phyloP scores from a whole-genome alignment of 768 basidiomycete species.

The Suillus brevipes region DNA sequence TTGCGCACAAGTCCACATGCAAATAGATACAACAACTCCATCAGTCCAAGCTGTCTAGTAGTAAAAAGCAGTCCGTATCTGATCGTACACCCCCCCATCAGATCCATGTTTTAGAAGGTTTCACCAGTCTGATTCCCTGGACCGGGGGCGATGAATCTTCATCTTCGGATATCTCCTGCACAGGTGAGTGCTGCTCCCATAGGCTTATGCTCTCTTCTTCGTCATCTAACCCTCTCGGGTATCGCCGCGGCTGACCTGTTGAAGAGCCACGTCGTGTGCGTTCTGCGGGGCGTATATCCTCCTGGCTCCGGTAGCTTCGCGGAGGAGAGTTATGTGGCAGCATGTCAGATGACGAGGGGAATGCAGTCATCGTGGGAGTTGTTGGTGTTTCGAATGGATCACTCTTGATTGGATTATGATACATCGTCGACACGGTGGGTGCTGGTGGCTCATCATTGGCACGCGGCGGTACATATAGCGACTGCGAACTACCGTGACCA shows the following conservation, averaged over 20 bases:
- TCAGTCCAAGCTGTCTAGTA: background rate
- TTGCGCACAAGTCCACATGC: background rate
- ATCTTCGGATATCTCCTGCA: conserved; percentile 21
- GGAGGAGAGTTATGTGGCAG: conserved; percentile 7
- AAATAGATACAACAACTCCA: background rate
- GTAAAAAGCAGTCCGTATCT: background rate
- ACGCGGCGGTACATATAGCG: conserved; percentile 25
- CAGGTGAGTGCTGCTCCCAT: conserved; percentile 37
- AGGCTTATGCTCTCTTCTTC: conserved; percentile 61
- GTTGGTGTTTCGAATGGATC: conserved; percentile 34
- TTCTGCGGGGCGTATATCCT: conserved; percentile 19
- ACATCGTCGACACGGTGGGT: conserved; percentile 22
- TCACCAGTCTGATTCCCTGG: conserved; percentile 44
- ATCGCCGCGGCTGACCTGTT: conserved; percentile 50
- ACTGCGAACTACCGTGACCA: conserved; percentile 16
- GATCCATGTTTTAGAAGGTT: conserved; percentile 26
- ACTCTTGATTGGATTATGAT: conserved; percentile 2
- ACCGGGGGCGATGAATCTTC: conserved; percentile 8
- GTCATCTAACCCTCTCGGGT: conserved; percentile 52
- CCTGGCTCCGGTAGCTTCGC: conserved; percentile 7
- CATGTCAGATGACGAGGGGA: conserved; percentile 24
- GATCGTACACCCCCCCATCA: conserved; percentile 11
- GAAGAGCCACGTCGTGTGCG: conserved; percentile 38
- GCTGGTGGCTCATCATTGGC: conserved; percentile 32
- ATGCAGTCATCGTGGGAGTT: conserved; percentile 29